phyloP scores from a whole-genome alignment of 768 basidiomycete species.

The Sarcodon sp. region DNA sequence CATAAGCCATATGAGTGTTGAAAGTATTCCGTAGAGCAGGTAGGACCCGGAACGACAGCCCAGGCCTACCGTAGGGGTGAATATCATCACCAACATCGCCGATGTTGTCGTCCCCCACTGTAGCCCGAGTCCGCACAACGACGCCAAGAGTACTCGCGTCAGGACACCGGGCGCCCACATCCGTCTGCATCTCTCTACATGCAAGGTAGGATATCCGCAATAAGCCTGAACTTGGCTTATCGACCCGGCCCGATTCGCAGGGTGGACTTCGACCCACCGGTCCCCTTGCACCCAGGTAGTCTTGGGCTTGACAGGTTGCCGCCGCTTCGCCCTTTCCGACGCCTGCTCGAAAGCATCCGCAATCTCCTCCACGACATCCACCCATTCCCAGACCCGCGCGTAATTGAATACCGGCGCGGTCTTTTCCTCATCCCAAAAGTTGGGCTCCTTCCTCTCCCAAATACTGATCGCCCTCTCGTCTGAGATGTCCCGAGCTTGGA shows the following conservation, averaged over 20 bases:
- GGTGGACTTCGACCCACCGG: conserved; percentile 5
- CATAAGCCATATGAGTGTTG: background rate
- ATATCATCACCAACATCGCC: conserved; percentile 15
- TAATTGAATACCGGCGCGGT: conserved; percentile 13
- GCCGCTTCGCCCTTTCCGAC: background rate
- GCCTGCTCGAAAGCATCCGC: conserved; percentile 3
- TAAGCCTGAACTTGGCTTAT: conserved; percentile 10
- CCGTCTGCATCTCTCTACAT: background rate
- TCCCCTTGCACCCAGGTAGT: background rate
- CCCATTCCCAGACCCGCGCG: conserved; percentile 9
- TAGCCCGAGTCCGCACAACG: conserved; percentile 14
- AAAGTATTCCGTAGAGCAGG: conserved; percentile 4
- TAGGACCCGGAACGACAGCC: conserved; percentile 1
- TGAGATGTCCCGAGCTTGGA: conserved; percentile 1
- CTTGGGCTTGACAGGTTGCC: background rate
- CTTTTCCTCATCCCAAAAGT: conserved; percentile 7
- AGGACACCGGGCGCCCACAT: conserved; percentile 1
- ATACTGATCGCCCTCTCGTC: background rate
- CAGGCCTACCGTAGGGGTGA: conserved; percentile 16
- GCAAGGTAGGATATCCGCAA: background rate
- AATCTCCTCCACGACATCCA: conserved; percentile 8
- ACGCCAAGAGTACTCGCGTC: conserved; percentile 17
- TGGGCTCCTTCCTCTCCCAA: background rate
- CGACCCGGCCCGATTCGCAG: conserved; percentile 3
- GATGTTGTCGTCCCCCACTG: conserved; percentile 20